These are phyloP conservation scores for Calcarisporium arbuscula DNA, from an alignment of 2,329 filamentous ascomycete species.

Conservation along the genomic window DNA sequence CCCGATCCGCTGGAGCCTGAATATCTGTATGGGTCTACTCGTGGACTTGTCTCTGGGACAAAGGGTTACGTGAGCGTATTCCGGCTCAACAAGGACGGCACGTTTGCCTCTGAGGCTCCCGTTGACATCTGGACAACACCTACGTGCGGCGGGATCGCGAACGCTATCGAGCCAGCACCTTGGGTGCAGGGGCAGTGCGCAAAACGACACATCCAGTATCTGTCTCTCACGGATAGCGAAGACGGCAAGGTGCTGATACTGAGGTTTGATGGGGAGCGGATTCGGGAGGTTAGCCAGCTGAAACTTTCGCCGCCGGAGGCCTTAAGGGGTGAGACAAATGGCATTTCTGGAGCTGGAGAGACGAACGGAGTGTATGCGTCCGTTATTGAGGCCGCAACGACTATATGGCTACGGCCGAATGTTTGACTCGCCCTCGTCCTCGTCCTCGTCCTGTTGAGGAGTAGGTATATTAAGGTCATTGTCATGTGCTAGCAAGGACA, in stretches of 20 bases:
- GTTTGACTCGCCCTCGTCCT: no score
- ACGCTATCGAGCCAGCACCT: constrained; percentile 15
- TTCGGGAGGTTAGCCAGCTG: no score
- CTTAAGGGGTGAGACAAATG: no score
- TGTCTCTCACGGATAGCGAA: constrained; percentile 13
- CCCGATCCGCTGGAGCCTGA: constrained; percentile 2
- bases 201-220: constrained; percentile 4
- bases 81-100: constrained; percentile 8
- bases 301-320: no score
- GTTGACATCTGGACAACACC: constrained; percentile 11
- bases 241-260: constrained; percentile 10
- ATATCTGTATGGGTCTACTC: constrained; percentile 13
- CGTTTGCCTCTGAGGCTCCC: constrained; percentile 6
- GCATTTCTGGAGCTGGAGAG: no score
- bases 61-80: constrained; percentile 13
- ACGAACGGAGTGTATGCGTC: no score
- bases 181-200: constrained; percentile 1
- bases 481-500: no score
- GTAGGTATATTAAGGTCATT: no score
- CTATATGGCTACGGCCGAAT: no score
- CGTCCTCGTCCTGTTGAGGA: no score
- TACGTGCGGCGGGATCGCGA: constrained; percentile 13
- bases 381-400: no score
- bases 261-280: constrained; percentile 11
- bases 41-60: constrained; percentile 7